Conservation (phyloP, 192 early-diverging fungal genomes). For the Mortierella hygrophila region DNA sequence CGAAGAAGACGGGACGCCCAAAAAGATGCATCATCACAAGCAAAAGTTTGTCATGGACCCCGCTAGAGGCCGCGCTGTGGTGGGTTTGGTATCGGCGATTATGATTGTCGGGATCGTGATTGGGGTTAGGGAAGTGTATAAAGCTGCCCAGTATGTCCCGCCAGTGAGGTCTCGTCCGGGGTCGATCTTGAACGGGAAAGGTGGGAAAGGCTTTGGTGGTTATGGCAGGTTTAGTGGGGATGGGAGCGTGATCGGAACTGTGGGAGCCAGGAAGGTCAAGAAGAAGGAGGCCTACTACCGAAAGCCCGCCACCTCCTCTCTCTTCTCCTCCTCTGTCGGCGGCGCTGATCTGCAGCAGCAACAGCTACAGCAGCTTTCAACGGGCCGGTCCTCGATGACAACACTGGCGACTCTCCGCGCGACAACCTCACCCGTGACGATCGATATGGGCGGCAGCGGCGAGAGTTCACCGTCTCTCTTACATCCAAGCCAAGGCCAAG, state of each 20-base stretch:
- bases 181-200: neutral
- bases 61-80: conserved; percentile 20
- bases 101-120: conserved; percentile 16
- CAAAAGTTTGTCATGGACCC: conserved; percentile 22
- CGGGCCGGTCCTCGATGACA: neutral
- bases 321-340: neutral
- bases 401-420: neutral
- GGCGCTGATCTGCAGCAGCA: neutral
- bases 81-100: conserved; percentile 18
- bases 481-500: neutral
- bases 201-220: neutral
- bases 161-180: conserved; percentile 9
- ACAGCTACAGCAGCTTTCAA: neutral
- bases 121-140: conserved; percentile 18
- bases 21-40: neutral
- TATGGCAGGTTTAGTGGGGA: neutral
- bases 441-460: neutral
- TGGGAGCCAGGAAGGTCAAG: conserved; percentile 30
- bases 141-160: conserved; percentile 29
- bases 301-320: conserved; percentile 1
- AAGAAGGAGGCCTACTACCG: conserved; percentile 23
- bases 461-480: neutral
- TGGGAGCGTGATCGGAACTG: neutral
- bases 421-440: neutral
- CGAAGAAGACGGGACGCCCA: neutral